phyloP scores from a whole-genome alignment of 768 basidiomycete genomes.

The Amanita jacksonii region DNA sequence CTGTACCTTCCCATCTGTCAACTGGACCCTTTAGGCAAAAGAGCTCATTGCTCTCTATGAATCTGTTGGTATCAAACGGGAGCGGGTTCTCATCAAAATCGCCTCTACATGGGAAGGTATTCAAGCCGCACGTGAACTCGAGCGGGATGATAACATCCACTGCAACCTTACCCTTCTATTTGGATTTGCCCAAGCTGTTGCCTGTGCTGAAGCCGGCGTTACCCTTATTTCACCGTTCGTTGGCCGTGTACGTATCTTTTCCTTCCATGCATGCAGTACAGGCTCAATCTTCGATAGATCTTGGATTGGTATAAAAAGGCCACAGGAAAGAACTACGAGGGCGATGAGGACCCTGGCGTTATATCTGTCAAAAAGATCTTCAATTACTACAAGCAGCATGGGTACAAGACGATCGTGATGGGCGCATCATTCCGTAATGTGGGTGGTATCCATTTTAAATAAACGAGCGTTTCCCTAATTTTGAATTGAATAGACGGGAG shows the following conservation, averaged over 20 bases:
- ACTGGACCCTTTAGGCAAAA: too few relatives aligned
- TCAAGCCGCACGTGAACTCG: conserved; percentile 95
- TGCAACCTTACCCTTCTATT: conserved; percentile 99
- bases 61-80: conserved; percentile 86
- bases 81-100: conserved; percentile 97
- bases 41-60: conserved; percentile 92
- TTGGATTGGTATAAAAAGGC: conserved; percentile 99
- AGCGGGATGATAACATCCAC: conserved; percentile 88
- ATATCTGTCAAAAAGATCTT: conserved; percentile 93
- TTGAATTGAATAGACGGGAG: conserved; percentile 47
- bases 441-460: too few relatives aligned
- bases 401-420: conserved; percentile 99
- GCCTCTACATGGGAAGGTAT: conserved; percentile 99
- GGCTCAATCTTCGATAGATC: conserved; percentile 43
- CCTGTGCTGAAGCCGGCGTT: conserved; percentile 96
- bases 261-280: conserved; percentile 6
- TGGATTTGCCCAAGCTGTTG: conserved; percentile 97
- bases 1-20: too few relatives aligned
- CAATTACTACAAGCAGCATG: conserved; percentile 99
- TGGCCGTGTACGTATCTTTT: conserved; percentile 64
- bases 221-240: conserved; percentile 99
- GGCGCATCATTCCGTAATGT: conserved; percentile 99
- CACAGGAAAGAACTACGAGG: conserved; percentile 80
- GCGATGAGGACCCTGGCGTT: conserved; percentile 93
- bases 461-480: too few relatives aligned